Percentiles rank a stretch among this genome's conserved stretches.
phyloP scores from a whole-genome alignment of 148 eudicot genomes.

The Pharnaceum exiguum region DNA sequence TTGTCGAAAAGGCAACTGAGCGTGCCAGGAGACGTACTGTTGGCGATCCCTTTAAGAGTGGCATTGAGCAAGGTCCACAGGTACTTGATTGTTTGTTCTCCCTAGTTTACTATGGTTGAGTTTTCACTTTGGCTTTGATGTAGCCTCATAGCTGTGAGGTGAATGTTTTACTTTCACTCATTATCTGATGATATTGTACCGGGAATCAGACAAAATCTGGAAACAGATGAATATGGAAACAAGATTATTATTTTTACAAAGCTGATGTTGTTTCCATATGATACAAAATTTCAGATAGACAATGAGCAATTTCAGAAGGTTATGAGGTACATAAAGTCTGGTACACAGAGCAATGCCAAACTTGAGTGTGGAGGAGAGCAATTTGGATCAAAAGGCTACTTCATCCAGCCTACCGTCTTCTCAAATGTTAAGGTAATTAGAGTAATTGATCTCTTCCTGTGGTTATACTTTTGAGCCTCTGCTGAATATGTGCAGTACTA shows the following conservation, averaged over 20 bases:
- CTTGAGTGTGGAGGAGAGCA: slow-evolving; percentile 87
- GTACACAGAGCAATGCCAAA: slow-evolving; percentile 72
- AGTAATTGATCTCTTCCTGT: background rate
- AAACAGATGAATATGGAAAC: no score
- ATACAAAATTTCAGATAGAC: slow-evolving; percentile 58
- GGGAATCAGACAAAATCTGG: background rate
- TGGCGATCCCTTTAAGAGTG: slow-evolving; percentile 90
- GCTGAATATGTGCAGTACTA: background rate
- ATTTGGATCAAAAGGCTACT: slow-evolving; percentile 77
- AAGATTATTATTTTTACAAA: no score
- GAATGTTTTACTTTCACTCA: no score
- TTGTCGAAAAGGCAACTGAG: slow-evolving; percentile 82
- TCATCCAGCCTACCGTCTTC: slow-evolving; percentile 87
- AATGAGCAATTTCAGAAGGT: slow-evolving; percentile 74
- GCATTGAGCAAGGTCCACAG: slow-evolving; percentile 98
- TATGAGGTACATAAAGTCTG: slow-evolving; percentile 68
- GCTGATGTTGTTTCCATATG: background rate
- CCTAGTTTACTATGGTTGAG: background rate
- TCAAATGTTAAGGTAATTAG: slow-evolving; percentile 71
- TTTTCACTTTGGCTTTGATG: no score
- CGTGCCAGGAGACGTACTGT: slow-evolving; percentile 74
- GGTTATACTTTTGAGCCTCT: background rate
- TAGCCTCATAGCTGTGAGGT: no score
- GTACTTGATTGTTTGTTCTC: slow-evolving; percentile 18
- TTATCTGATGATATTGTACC: no score